Base-by-base conservation (phyloP, 1,284 basidiomycete genomes). In the Caloboletus firmus region DNA sequence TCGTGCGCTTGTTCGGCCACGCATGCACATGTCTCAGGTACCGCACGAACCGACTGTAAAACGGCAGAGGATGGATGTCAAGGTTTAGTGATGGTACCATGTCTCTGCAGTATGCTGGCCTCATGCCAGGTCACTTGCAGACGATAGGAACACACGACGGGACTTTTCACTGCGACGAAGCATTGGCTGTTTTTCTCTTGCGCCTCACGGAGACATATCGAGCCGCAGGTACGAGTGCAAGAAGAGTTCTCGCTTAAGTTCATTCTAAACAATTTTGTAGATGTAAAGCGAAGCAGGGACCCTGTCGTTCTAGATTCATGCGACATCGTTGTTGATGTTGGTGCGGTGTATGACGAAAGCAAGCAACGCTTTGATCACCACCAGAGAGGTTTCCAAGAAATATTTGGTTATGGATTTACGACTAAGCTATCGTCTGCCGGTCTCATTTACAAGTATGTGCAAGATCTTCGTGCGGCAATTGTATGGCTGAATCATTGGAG, bases 291-390 rank as follows among this genome's bases (percentile, higher is more conserved):
- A 36, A 90, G 84, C 43, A 84, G 96, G 50, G 93, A 98, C 69
- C 85, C 89, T 1, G 81, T 79, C 12, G 72, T 90, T 47, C 83
- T 99, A 51, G 87, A 89, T 59, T 80, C 83, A 5, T 95, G 94
- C 65, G 88, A 95, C 65, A 95, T 99, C 68, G 93, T 99, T n/a
- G 94, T 99, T 35, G 96, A 99, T 70, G 96, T 99, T 52, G 96
- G 97, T 17, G 95, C 92, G 10, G 82, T 91, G 18, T 99, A 99
- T 72, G 92, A 95, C 56, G 83, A 88, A 62, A 76, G 75, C 48
- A 83, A 78, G 55, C 82, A 89, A 57, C 81, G 91, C 35, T 99
- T 94, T 73, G 96, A 99, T 72, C 96, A 99, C 69, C 96, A 99
- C 69, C 97, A 99, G 72, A 85, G 95, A 45, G 95, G 91, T 0